Percentiles rank a stretch among this genome's conserved stretches.
These are phyloP conservation scores for Medicago lupulina DNA, from an alignment of 306 rosid genomes.

Conservation along the genomic window DNA sequence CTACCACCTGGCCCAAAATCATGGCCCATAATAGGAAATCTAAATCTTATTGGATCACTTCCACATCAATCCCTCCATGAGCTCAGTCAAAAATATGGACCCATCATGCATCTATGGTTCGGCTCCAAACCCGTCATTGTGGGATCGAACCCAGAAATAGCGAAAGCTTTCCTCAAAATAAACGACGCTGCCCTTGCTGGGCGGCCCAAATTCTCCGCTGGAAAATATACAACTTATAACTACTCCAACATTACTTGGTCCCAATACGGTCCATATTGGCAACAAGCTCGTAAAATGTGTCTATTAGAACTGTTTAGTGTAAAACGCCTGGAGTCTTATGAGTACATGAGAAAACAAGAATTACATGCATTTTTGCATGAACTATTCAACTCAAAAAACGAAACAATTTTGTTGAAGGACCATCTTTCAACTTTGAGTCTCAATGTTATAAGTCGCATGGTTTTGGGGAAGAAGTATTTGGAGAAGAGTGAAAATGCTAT, in stretches of 20 bases:
- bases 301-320: slow-evolving; percentile 65
- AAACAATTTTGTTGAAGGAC: slow-evolving; percentile 44
- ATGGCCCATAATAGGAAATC: slow-evolving; percentile 91
- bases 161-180: slow-evolving; percentile 69
- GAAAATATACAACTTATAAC: slow-evolving; percentile 81
- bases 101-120: slow-evolving; percentile 65
- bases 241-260: slow-evolving; percentile 85
- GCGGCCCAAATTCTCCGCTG: slow-evolving; percentile 74
- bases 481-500: slow-evolving; percentile 44
- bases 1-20: slow-evolving; percentile 85
- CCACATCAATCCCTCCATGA: slow-evolving; percentile 71
- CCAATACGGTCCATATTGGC: slow-evolving; percentile 83
- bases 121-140: slow-evolving; percentile 69
- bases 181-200: slow-evolving; percentile 61
- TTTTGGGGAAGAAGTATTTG: slow-evolving; percentile 74
- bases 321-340: slow-evolving; percentile 65
- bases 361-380: slow-evolving; percentile 36
- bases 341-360: slow-evolving; percentile 74
- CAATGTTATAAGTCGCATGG: slow-evolving; percentile 90
- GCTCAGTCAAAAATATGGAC: slow-evolving; percentile 67
- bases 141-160: slow-evolving; percentile 66
- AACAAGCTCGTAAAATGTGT: slow-evolving; percentile 83
- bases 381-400: slow-evolving; percentile 22
- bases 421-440: slow-evolving; percentile 64
- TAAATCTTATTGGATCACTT: slow-evolving; percentile 71